Conservation (phyloP, 306 rosid genomes). For the Neltuma alba region DNA sequence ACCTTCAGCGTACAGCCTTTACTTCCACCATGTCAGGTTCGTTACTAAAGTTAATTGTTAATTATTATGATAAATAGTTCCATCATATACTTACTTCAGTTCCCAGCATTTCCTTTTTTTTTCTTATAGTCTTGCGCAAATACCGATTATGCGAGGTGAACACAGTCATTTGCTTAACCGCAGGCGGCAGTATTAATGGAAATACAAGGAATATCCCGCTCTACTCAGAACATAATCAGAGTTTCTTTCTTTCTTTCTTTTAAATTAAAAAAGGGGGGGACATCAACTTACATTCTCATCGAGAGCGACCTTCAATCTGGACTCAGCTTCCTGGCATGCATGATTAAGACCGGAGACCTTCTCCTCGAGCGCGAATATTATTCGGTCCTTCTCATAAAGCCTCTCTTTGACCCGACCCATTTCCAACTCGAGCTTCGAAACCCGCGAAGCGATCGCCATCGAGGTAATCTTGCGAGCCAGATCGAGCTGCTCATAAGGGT, state of each 20-base stretch:
- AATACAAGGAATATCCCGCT: neutral
- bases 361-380: constrained; percentile 50
- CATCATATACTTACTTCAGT: neutral
- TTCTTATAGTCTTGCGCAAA: neutral
- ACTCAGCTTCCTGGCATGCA: constrained; percentile 56
- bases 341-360: constrained; percentile 47
- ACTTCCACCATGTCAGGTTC: neutral
- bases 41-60: neutral
- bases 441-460: constrained; percentile 77
- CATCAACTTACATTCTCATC: constrained; percentile 57
- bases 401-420: constrained; percentile 46
- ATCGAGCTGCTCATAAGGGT: constrained; percentile 79
- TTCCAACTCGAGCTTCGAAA: constrained; percentile 64
- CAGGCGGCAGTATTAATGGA: neutral
- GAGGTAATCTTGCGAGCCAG: constrained; percentile 82
- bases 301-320: constrained; percentile 51
- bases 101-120: neutral
- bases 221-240: neutral
- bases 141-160: neutral
- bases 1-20: neutral
- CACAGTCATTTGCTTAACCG: neutral
- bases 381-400: constrained; percentile 56
- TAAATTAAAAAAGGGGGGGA: neutral
- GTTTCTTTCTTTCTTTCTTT: neutral
- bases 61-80: neutral